Base-by-base conservation (phyloP, 768 basidiomycete genomes). In the Collybia sordida region DNA sequence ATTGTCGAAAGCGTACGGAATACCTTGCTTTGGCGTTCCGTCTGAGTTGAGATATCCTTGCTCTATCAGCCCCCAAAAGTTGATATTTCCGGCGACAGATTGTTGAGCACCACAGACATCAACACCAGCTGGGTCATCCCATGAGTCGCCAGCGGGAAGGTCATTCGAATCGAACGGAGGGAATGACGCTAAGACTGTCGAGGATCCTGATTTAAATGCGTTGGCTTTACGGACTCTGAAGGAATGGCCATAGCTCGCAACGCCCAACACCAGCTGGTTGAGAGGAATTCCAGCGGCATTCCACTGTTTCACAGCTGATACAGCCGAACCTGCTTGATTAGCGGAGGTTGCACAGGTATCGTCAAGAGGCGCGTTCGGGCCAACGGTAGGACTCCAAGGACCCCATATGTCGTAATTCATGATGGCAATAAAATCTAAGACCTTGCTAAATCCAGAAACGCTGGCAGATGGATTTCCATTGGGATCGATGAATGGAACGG, bases 321-420 rank as follows among this genome's bases (percentile, higher is more conserved):
- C 72, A 12, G 90, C 93, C 49, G 91, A 95, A 4, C 90, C 92
- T 21, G 74, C 71, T 50, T 85, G 85, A 49, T 82, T 73, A 6
- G 66, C 61, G 6, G 80, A 64, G 25, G 81, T 58, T 1, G 83
- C 81, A 61, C 95, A 98, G 1, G 79, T 75, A 66, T 96, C 85
- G 38, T 85, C 72, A 17, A 97, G 78, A 6, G 95, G 93, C 3
- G 94, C 85, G 65, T 95, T 96, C 9, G 95, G 88, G 1, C 94
- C 95, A 39, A 84, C 74, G 48, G 82, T 64, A 58, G 72, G 64
- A 64, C 77, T 82, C 80, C 83, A 88, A 5, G 78, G 67, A 23
- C 85, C 83, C 68, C 73, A 85, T 39, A 88, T 62, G 52, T 88
- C 87, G 61, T 89, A 89, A 68, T 86, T 85, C 86, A 89, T 88